phyloP scores from a whole-genome alignment of 768 basidiomycete species.

The Cystofilobasidium macerans region DNA sequence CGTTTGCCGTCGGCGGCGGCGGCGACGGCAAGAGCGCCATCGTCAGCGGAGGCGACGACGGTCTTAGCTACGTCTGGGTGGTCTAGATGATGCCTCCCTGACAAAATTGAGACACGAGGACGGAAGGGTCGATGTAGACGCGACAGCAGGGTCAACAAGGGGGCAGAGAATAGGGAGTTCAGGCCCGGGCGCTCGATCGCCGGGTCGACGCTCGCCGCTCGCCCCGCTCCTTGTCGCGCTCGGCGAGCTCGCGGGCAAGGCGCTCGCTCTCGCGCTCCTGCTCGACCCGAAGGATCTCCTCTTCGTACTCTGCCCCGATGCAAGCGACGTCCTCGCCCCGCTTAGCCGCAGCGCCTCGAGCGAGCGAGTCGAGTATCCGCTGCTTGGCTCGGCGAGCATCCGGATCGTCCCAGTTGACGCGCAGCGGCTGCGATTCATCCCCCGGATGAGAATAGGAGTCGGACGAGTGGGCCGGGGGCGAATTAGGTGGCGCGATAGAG shows the following conservation, averaged over 20 bases:
- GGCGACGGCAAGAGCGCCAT: constrained; percentile 42
- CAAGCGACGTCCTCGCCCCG: background rate
- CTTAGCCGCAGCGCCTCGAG: background rate
- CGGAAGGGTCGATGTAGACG: too few relatives aligned
- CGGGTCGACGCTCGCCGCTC: background rate
- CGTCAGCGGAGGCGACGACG: constrained; percentile 84
- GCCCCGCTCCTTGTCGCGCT: background rate
- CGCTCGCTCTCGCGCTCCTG: background rate
- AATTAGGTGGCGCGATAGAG: background rate
- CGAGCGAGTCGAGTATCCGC: constrained; percentile 1
- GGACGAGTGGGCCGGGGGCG: background rate
- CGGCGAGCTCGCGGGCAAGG: background rate
- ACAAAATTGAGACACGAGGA: too few relatives aligned
- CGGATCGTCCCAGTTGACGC: background rate
- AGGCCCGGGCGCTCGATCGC: background rate
- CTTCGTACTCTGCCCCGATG: background rate
- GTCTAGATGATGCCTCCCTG: constrained; percentile 28
- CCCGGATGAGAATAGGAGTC: background rate
- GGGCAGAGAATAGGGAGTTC: background rate
- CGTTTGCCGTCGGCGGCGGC: constrained; percentile 52
- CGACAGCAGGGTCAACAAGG: too few relatives aligned
- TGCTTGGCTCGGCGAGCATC: background rate
- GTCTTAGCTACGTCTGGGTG: constrained; percentile 62
- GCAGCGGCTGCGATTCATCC: background rate
- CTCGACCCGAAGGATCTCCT: background rate